Conservation (phyloP, 192 early-diverging fungal genomes). For the Helicostylum pulchrum region DNA sequence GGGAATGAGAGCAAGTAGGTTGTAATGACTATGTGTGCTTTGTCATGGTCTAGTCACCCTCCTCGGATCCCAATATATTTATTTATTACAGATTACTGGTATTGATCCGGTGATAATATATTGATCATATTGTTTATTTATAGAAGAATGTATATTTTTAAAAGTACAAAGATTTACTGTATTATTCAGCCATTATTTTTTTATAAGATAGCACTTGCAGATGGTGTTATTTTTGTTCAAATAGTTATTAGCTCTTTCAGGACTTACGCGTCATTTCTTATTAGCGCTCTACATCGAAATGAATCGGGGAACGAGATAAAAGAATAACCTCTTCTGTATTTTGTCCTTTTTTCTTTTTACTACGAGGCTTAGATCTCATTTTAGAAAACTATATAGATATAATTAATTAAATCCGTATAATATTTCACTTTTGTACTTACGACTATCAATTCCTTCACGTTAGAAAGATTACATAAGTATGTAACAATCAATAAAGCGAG, state of each 20-base stretch:
- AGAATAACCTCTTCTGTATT: neutral
- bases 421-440: neutral
- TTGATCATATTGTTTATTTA: too few relatives aligned
- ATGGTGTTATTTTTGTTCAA: neutral
- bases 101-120: too few relatives aligned
- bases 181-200: neutral
- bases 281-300: neutral
- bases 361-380: neutral
- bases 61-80: too few relatives aligned
- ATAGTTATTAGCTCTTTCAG: neutral
- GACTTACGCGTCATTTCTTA: neutral
- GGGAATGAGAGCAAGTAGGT: too few relatives aligned
- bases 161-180: neutral
- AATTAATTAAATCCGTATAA: neutral
- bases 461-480: neutral
- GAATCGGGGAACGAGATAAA: neutral
- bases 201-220: neutral
- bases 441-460: neutral
- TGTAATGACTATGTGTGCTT: too few relatives aligned
- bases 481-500: neutral
- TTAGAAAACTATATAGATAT: neutral
- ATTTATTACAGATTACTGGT: too few relatives aligned
- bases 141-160: too few relatives aligned
- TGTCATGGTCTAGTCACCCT: too few relatives aligned
- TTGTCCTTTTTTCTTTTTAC: neutral